Percentiles rank a stretch among this genome's conserved stretches.
These are phyloP conservation scores for Coemansia brasiliensis DNA, from an alignment of 192 early-diverging fungal genomes.

Conservation along the genomic window DNA sequence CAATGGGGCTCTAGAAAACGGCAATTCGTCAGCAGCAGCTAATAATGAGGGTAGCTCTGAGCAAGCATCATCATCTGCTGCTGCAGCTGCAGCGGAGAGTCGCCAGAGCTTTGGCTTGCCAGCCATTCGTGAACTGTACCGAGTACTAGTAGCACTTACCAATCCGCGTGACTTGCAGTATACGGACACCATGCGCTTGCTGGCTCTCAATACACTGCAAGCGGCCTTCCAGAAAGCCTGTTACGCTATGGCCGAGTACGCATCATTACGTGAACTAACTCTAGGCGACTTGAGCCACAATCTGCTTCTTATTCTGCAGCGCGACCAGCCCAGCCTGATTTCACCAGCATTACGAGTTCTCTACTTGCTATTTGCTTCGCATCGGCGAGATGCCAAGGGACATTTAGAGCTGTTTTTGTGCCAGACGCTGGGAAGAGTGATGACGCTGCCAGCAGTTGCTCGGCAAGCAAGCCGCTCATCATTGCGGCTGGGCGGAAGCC, in stretches of 20 bases:
- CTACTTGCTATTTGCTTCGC: constrained; percentile 53
- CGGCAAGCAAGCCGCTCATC: constrained; percentile 29
- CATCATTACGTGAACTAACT: constrained; percentile 66
- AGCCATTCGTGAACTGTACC: constrained; percentile 83
- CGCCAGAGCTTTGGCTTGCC: constrained; percentile 66
- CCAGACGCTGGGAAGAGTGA: constrained; percentile 45
- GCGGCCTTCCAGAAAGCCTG: constrained; percentile 87
- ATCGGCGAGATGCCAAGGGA: constrained; percentile 35
- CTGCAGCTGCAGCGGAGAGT: background rate
- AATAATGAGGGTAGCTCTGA: too few species aligned
- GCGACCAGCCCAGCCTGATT: constrained; percentile 34
- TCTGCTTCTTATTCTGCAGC: constrained; percentile 71
- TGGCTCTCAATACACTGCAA: constrained; percentile 86
- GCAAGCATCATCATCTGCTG: too few species aligned
- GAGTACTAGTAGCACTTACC: constrained; percentile 85
- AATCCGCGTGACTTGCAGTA: constrained; percentile 90
- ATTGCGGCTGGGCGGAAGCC: constrained; percentile 11
- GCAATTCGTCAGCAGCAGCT: too few species aligned
- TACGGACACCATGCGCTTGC: constrained; percentile 88
- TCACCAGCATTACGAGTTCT: constrained; percentile 53
- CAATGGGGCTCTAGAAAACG: too few species aligned
- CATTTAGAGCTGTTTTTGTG: constrained; percentile 56
- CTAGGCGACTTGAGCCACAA: constrained; percentile 83
- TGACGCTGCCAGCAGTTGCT: constrained; percentile 33
- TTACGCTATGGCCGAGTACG: constrained; percentile 64